Base-by-base conservation (phyloP, 768 basidiomycete genomes). In the Rhizopogon vinicolor region DNA sequence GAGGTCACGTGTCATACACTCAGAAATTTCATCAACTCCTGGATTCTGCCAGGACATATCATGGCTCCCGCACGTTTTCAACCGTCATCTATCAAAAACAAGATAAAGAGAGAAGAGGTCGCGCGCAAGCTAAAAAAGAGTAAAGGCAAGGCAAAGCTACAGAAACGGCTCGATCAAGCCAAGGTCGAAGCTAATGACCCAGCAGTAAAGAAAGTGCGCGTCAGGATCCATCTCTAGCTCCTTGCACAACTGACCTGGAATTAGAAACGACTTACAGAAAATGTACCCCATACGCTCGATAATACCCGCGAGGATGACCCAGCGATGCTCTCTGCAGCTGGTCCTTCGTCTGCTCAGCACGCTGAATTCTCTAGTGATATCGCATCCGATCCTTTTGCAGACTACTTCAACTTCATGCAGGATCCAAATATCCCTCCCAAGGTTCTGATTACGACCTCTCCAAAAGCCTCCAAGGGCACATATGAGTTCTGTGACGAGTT, bases 401-500 rank as follows among this genome's bases (percentile, higher is more conserved):
- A 83, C 3, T 92, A 91, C 64, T 92, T 93, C 66, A 77, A 79
- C 29, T 80, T 84, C 18, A 70, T 80, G 19, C 80, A 83, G 43
- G 85, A 89, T 63, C 86, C 89, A 2, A 78, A 73, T 16, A 68
- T 86, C 1, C 92, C 93, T 5, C 90, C 92, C 3, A 96, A 91
- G 72, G 82, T 96, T 51, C 78, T 98, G 50, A 83, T 98, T 46
- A 98, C 95, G 3, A 98, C 95, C 5, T 93, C 91, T 0, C 83
- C 86, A 14, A 90, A 89, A 60, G 89, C 93, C 5, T 89, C 91
- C n/a, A 90, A 89, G 65, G 72, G 81, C 16, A 96, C 94, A 1
- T 96, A 93, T 60, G 87, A 90, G 33, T 94, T 99, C 68, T 93
- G 93, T 62, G 92, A 95, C 59, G 97, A 97, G 68, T 71, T 98